phyloP scores from a whole-genome alignment of 148 eudicot species.

The Dianthus caryophyllus region DNA sequence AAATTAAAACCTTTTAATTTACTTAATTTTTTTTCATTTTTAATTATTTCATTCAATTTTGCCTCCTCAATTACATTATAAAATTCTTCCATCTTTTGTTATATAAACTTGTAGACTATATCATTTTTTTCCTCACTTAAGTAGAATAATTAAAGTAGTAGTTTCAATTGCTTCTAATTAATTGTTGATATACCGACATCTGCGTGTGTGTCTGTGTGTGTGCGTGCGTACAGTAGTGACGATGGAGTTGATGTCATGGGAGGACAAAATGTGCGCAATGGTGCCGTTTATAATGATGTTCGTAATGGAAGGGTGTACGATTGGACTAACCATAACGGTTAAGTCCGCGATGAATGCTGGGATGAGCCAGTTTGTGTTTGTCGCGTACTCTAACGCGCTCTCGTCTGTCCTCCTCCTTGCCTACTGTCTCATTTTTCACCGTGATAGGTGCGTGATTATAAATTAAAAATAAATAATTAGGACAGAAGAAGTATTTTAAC shows the following conservation, averaged over 20 bases:
- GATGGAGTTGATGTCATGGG: constrained; percentile 17
- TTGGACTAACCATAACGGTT: constrained; percentile 61
- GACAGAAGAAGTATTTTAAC: no score
- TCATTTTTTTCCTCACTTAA: constrained; percentile 10
- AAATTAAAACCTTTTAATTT: not conserved
- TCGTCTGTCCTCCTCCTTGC: constrained; percentile 51
- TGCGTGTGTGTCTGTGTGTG: constrained; percentile 5
- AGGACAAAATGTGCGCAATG: constrained; percentile 23
- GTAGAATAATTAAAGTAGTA: no score
- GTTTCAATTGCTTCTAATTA: no score
- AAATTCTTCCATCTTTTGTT: constrained; percentile 4
- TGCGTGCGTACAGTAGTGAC: not conserved
- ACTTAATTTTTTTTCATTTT: not conserved
- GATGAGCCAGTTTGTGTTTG: constrained; percentile 74
- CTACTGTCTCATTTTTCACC: constrained; percentile 38
- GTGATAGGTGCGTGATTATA: constrained; percentile 34
- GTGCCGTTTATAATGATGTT: constrained; percentile 48
- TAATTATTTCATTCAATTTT: not conserved
- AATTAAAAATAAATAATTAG: no score
- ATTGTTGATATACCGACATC: not conserved
- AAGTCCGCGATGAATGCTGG: constrained; percentile 53
- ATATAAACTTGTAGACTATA: constrained; percentile 15
- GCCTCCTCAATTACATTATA: not conserved
- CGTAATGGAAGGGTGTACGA: constrained; percentile 54
- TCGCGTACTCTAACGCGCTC: constrained; percentile 69